Evolutionary conservation across 2,329 filamentous ascomycete species (phyloP).

Genomic region (Colletotrichum sp.): DNA sequence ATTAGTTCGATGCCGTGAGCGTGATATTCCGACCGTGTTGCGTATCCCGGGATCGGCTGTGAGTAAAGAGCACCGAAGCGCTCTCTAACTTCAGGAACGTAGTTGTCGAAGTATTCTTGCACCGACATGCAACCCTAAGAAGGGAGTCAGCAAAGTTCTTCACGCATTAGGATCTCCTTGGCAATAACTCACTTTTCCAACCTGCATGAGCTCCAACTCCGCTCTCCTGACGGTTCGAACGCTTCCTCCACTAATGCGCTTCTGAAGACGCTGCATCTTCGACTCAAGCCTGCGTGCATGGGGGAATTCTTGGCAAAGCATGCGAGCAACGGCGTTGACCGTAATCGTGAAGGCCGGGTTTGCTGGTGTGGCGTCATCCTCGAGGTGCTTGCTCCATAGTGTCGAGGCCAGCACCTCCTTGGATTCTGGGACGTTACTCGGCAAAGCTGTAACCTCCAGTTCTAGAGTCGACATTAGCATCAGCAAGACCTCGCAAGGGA

Average conservation of each 20-base stretch:
- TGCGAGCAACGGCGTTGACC: slow-evolving; percentile 39
- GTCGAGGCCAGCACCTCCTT: slow-evolving; percentile 43
- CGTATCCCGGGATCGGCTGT: background rate
- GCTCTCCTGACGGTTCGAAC: slow-evolving; percentile 49
- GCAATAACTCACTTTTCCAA: slow-evolving; percentile 48
- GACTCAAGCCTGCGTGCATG: slow-evolving; percentile 33
- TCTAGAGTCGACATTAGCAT: slow-evolving; percentile 36
- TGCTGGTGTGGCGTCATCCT: slow-evolving; percentile 27
- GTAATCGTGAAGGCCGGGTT: slow-evolving; percentile 40
- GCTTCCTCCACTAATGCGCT: slow-evolving; percentile 38
- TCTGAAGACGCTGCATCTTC: slow-evolving; percentile 39
- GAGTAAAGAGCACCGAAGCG: slow-evolving; percentile 51
- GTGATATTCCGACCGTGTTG: slow-evolving; percentile 47
- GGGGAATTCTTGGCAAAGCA: slow-evolving; percentile 39
- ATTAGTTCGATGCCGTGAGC: slow-evolving; percentile 44
- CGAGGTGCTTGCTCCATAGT: slow-evolving; percentile 46
- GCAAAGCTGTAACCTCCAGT: slow-evolving; percentile 50
- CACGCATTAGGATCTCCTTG: slow-evolving; percentile 6
- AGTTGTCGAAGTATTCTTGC: slow-evolving; percentile 44
- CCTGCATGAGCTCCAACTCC: slow-evolving; percentile 56
- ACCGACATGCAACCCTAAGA: slow-evolving; percentile 41
- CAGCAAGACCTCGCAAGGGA: background rate
- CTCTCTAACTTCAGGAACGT: slow-evolving; percentile 42
- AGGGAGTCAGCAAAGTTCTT: slow-evolving; percentile 18
- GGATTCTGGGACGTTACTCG: slow-evolving; percentile 29